phyloP scores from a whole-genome alignment of 352 stramenopile genomes.

The Achlya hypogyna region DNA sequence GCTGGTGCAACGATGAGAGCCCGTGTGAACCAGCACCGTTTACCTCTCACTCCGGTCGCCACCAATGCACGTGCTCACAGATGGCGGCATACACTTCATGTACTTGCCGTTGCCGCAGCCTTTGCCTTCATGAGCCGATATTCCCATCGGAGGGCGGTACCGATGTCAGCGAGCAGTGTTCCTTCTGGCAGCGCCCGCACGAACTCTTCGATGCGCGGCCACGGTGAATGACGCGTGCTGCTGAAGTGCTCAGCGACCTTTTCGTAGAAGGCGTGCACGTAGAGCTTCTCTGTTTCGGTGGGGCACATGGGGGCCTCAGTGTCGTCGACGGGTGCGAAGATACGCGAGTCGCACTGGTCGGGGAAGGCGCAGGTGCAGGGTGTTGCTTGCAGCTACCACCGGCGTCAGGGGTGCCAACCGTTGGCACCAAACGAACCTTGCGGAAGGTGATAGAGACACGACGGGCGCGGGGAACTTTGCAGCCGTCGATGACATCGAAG shows the following conservation, averaged over 20 bases:
- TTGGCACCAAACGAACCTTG: conserved; percentile 32
- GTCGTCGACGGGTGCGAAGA: not conserved
- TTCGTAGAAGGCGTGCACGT: conserved; percentile 82
- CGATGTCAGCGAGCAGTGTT: conserved; percentile 69
- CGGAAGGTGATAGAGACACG: conserved; percentile 84
- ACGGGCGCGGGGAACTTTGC: conserved; percentile 46
- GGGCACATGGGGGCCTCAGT: conserved; percentile 26
- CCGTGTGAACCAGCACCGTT: not conserved
- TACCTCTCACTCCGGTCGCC: conserved; percentile 47
- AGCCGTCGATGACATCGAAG: conserved; percentile 80
- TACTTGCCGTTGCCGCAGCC: conserved; percentile 84
- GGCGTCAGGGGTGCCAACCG: not conserved
- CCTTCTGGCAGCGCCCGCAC: conserved; percentile 43
- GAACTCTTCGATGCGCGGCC: conserved; percentile 62
- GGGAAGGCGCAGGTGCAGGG: conserved; percentile 61
- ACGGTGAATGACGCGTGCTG: conserved; percentile 80
- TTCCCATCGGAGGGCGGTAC: not conserved
- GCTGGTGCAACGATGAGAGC: conserved; percentile 13
- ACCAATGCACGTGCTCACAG: conserved; percentile 41
- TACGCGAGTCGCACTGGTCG: conserved; percentile 50
- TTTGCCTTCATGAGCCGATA: not conserved
- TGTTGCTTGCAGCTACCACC: conserved; percentile 28
- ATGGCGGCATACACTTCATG: conserved; percentile 66
- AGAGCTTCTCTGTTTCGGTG: conserved; percentile 66
- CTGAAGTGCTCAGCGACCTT: conserved; percentile 75